Percentiles rank a stretch among this genome's conserved stretches.
Conservation (phyloP, 2,329 filamentous ascomycete genomes). For the Emergomyces orientalis region DNA sequence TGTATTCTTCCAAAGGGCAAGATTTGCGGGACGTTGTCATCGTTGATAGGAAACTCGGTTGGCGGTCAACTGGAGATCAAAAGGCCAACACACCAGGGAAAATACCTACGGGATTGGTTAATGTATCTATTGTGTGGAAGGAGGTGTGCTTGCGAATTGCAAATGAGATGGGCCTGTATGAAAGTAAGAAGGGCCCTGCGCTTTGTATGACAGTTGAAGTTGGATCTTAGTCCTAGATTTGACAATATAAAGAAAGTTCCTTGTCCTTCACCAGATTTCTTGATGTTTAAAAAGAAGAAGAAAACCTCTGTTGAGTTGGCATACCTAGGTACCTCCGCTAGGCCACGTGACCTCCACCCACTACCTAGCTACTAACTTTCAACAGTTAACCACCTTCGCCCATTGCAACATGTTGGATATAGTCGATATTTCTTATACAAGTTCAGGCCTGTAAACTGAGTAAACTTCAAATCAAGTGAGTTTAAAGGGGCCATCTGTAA, state of each 20-base stretch:
- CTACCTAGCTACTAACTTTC: no score
- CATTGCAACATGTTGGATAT: no score
- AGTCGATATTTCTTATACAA: no score
- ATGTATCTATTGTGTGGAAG: conserved; percentile 27
- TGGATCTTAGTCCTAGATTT: conserved; percentile 13
- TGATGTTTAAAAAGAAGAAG: no score
- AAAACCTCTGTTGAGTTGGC: no score
- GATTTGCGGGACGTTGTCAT: conserved; percentile 15
- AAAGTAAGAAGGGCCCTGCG: conserved; percentile 31
- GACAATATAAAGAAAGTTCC: background rate
- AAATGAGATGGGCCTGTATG: conserved; percentile 38
- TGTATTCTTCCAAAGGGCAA: conserved; percentile 1
- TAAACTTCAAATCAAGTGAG: no score
- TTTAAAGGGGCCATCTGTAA: no score
- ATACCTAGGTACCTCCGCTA: no score
- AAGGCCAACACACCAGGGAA: conserved; percentile 10
- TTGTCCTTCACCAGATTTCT: no score
- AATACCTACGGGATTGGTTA: conserved; percentile 20
- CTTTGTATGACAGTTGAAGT: conserved; percentile 27
- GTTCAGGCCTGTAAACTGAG: no score
- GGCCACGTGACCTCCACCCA: no score
- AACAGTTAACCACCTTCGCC: no score
- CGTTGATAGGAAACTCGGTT: conserved; percentile 25
- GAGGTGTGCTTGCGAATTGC: conserved; percentile 36
- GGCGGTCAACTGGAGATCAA: conserved; percentile 18